These are phyloP conservation scores for Candida sithepensis DNA, from an alignment of 805 yeast genomes.

Conservation along the genomic window DNA sequence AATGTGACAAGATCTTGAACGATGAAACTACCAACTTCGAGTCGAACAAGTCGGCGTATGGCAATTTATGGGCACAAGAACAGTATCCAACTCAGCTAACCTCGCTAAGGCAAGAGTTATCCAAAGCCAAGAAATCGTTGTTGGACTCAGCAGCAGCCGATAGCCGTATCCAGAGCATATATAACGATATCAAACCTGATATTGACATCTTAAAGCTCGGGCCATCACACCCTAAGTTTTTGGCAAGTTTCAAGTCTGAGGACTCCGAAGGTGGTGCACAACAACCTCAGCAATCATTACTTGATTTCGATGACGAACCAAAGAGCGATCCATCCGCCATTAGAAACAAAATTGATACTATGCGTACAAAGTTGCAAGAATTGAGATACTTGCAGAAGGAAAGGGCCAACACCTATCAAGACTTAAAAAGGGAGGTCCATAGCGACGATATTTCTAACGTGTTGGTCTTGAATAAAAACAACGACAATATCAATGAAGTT, in stretches of 20 bases:
- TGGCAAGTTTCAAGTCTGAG: conserved; percentile 24
- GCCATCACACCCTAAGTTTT: conserved; percentile 37
- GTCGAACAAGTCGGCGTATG: conserved; percentile 32
- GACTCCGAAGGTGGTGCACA: conserved; percentile 10
- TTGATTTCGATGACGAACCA: conserved; percentile 64
- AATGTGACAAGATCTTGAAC: conserved; percentile 32
- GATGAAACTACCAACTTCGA: conserved; percentile 36
- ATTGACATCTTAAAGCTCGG: conserved; percentile 44
- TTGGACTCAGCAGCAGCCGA: conserved; percentile 62
- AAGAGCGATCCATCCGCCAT: conserved; percentile 24
- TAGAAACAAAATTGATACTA: conserved; percentile 37
- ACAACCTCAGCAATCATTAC: conserved; percentile 36
- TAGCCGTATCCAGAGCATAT: conserved; percentile 44
- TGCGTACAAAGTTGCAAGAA: conserved; percentile 58
- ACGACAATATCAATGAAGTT: conserved; percentile 43
- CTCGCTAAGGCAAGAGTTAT: conserved; percentile 20
- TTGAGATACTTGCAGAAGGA: conserved; percentile 62
- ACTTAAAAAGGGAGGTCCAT: conserved; percentile 66
- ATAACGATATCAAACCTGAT: conserved; percentile 40
- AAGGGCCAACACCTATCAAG: conserved; percentile 55
- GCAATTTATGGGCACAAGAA: conserved; percentile 33
- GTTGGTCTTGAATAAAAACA: conserved; percentile 52
- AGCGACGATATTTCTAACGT: conserved; percentile 81
- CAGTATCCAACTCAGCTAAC: conserved; percentile 17
- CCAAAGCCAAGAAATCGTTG: conserved; percentile 54